Evolutionary conservation across 768 basidiomycete genomes (phyloP), one percentile per base, ranked within the genome.

Genomic region (Tricholoma saponaceum): DNA sequence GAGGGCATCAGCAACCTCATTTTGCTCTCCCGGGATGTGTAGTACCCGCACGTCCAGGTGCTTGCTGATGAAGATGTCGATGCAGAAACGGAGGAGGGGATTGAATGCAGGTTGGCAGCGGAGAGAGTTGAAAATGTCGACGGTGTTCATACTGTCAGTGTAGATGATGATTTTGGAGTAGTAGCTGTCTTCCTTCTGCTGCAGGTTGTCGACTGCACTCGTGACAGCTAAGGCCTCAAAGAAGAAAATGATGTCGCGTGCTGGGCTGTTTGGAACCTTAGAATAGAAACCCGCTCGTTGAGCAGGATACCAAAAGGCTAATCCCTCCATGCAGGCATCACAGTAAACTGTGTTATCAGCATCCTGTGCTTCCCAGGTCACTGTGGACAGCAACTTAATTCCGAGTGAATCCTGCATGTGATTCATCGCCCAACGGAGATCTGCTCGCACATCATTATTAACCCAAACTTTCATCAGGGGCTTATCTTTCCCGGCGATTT

Each of bases 401-500:
- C 73, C 67, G 12, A 47, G 13, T 0, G 63, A 58, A 1, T 2
- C 0, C 0, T 32, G 4, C 1, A 76, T 20, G 44, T 70, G 69
- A 60, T 39, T 0, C 23, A 53, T 2, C 3, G 75, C 55, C 76
- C 78, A 80, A 0, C 0, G 0, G 16, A 73, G 57, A 37, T 76
- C 72, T 2, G 33, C 14, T 0, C 13, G 5, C 14, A 76, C 55
- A 0, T 35, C 51, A 0, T 30, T 25, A 43, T 71, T 76, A 46
- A 74, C 26, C 39, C 59, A 69, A 4, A 76, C 53, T 0, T 6
- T 18, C 0, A 51, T n/a, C 8, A 59, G 44, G 0, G 33, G 9
- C 51, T 72, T 71, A 1, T 68, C 70, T 0, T 20, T 51, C 0
- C 43, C 55, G 0, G 41, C 23, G 0, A 70, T 72, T 59, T 76